Evolutionary conservation across 2,329 filamentous ascomycete species (phyloP).

Genomic region (Colletotrichum ledebouriae): DNA sequence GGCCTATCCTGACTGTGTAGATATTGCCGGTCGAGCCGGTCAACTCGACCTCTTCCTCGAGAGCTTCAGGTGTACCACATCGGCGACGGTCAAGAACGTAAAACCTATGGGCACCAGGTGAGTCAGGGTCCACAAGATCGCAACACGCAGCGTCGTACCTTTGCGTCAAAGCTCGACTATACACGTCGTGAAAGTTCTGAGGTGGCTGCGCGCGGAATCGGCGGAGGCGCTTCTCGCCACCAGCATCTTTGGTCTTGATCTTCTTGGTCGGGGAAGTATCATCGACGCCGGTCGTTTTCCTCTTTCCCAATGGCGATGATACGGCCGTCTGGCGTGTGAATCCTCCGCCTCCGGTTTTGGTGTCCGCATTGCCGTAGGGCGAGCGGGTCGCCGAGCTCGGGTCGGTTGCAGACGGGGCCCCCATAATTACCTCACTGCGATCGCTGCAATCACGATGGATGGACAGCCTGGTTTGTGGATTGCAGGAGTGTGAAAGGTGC

Average conservation of each 20-base stretch:
- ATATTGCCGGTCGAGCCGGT: conserved; percentile 76
- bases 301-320: conserved; percentile 9
- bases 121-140: conserved; percentile 16
- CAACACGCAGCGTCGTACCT: conserved; percentile 45
- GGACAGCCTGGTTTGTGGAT: background rate
- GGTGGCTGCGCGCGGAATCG: conserved; percentile 52
- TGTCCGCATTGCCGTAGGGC: background rate
- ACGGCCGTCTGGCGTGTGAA: background rate
- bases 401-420: background rate
- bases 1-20: conserved; percentile 68
- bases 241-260: background rate
- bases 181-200: conserved; percentile 53
- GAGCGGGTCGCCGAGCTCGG: background rate
- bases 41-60: conserved; percentile 68
- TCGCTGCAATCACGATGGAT: background rate
- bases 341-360: background rate
- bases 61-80: conserved; percentile 52
- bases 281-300: background rate
- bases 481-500: background rate
- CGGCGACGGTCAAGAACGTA: conserved; percentile 60
- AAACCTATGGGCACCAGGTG: conserved; percentile 48
- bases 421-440: conserved; percentile 1
- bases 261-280: conserved; percentile 7
- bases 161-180: conserved; percentile 56
- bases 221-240: conserved; percentile 53